Evolutionary conservation across 2,329 filamentous ascomycete genomes (phyloP).

Genomic region (Xylariaceae sp.): DNA sequence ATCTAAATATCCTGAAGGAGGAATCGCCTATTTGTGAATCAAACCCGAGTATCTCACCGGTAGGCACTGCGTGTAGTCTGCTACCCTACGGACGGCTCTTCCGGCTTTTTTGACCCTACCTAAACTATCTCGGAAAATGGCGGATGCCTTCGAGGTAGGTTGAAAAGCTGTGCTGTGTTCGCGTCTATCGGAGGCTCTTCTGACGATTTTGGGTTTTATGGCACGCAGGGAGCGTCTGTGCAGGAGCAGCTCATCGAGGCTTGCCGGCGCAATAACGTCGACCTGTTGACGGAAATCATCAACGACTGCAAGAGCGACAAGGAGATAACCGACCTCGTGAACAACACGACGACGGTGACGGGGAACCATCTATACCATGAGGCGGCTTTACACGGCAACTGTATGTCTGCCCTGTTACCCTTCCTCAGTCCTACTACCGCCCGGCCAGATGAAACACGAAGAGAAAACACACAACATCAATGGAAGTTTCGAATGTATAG

Average conservation of each 20-base stretch:
- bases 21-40: conserved; percentile 1
- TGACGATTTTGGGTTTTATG: too few relatives aligned
- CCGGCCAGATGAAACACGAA: too few relatives aligned
- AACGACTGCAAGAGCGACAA: conserved; percentile 53
- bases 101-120: too few relatives aligned
- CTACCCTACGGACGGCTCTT: not conserved
- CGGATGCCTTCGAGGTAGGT: conserved; percentile 32
- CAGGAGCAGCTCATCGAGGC: conserved; percentile 87
- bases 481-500: too few relatives aligned
- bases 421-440: too few relatives aligned
- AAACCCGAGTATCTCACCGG: not conserved
- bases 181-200: too few relatives aligned
- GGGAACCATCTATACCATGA: conserved; percentile 88
- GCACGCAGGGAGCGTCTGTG: conserved; percentile 72
- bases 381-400: conserved; percentile 79
- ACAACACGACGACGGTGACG: conserved; percentile 76
- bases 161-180: too few relatives aligned
- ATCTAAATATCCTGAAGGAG: not conserved
- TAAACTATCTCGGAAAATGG: conserved; percentile 20
- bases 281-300: conserved; percentile 74
- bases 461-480: too few relatives aligned
- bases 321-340: conserved; percentile 72
- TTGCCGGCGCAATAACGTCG: conserved; percentile 86
- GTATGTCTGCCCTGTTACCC: conserved; percentile 43
- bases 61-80: too few relatives aligned